Percentiles rank a stretch among this genome's conserved stretches.
These are phyloP conservation scores for Lyophyllum semitale DNA, from an alignment of 768 basidiomycete genomes.

Conservation along the genomic window DNA sequence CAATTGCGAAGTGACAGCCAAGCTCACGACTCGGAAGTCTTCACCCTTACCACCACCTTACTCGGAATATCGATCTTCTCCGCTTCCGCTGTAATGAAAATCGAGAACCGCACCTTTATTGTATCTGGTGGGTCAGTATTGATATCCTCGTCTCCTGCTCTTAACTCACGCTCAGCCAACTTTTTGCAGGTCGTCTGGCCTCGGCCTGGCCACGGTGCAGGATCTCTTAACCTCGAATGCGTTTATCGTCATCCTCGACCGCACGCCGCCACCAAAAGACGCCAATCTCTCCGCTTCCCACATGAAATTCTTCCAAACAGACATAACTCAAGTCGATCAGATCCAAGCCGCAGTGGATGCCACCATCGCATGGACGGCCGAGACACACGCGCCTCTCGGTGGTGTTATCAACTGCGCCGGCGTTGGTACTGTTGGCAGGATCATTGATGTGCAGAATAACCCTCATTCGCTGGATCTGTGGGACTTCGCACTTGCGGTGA, in stretches of 20 bases:
- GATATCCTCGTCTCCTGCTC: not conserved
- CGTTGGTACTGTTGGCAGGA: constrained; percentile 45
- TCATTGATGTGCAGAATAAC: constrained; percentile 46
- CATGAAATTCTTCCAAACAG: constrained; percentile 40
- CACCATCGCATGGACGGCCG: constrained; percentile 40
- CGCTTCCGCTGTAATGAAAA: constrained; percentile 42
- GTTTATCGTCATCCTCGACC: constrained; percentile 53
- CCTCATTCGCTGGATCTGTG: constrained; percentile 54
- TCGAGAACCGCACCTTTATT: constrained; percentile 52
- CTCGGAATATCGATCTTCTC: too few relatives aligned
- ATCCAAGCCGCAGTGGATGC: constrained; percentile 38
- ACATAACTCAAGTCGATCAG: constrained; percentile 37
- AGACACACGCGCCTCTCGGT: constrained; percentile 45
- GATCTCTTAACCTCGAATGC: constrained; percentile 45
- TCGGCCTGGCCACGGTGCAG: constrained; percentile 54
- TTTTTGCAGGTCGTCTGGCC: constrained; percentile 49
- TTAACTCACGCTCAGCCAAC: not conserved
- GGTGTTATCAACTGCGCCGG: constrained; percentile 64
- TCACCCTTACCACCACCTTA: too few relatives aligned
- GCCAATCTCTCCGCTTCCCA: constrained; percentile 21
- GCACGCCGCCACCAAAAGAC: constrained; percentile 33
- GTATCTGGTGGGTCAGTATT: constrained; percentile 56
- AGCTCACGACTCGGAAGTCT: too few relatives aligned
- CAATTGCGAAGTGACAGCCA: too few relatives aligned
- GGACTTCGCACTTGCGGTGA: constrained; percentile 53